These are phyloP conservation scores for Ceratobasidium sp. DNA, from an alignment of 1,284 basidiomycete genomes.

Conservation along the genomic window DNA sequence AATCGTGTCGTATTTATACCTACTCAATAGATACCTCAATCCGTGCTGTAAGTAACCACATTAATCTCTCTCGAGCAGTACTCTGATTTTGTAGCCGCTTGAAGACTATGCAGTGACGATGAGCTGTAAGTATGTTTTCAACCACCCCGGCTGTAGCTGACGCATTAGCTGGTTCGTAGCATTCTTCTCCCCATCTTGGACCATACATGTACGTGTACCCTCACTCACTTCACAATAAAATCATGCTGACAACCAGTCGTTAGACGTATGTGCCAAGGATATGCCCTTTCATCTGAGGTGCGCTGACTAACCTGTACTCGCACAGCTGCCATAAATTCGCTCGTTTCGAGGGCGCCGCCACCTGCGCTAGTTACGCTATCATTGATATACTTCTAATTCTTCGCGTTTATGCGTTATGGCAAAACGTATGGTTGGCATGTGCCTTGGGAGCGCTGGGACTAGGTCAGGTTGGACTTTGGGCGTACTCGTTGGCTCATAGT, in stretches of 20 bases:
- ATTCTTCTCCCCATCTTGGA: conserved; percentile 22
- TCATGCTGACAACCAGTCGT: neutral
- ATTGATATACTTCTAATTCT: conserved; percentile 38
- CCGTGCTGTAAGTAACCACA: conserved; percentile 26
- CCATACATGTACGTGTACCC: neutral
- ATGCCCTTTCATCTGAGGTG: neutral
- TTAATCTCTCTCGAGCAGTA: neutral
- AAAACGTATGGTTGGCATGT: conserved; percentile 39
- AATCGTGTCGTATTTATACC: conserved; percentile 36
- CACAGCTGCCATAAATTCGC: conserved; percentile 19
- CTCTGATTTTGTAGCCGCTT: neutral
- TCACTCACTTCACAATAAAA: neutral
- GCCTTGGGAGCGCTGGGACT: conserved; percentile 20
- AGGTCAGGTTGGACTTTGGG: conserved; percentile 39
- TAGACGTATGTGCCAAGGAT: conserved; percentile 3
- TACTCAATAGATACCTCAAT: conserved; percentile 39
- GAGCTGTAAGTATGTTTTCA: neutral
- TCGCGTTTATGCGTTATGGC: conserved; percentile 39
- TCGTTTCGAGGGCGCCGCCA: conserved; percentile 27
- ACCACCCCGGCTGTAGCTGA: neutral
- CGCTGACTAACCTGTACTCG: neutral
- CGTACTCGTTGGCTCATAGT: conserved; percentile 27
- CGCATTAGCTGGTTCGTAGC: neutral
- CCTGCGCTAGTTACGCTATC: conserved; percentile 37
- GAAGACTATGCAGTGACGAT: conserved; percentile 12